Conservation (phyloP, 2,329 filamentous ascomycete genomes). For the Sordariomycetes sp. region DNA sequence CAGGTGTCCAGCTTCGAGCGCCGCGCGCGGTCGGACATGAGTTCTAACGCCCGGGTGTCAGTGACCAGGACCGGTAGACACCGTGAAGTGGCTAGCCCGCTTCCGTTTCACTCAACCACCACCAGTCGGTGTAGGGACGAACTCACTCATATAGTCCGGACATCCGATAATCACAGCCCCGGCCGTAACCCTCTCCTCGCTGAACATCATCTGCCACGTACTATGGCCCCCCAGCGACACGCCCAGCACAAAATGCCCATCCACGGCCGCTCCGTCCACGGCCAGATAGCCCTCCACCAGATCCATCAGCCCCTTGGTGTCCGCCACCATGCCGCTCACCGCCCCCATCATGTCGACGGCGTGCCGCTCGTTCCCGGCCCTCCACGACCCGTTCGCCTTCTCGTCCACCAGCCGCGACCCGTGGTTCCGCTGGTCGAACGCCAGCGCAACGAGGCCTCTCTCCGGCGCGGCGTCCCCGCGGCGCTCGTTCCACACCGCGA, state of each 20-base stretch:
- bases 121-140: background rate
- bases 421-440: conserved; percentile 92
- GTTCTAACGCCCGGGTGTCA: conserved; percentile 18
- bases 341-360: conserved; percentile 86
- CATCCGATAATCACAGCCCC: conserved; percentile 78
- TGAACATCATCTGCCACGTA: conserved; percentile 72
- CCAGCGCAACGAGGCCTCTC: conserved; percentile 62
- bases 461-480: conserved; percentile 13
- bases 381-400: conserved; percentile 68
- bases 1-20: conserved; percentile 56
- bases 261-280: conserved; percentile 22
- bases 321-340: conserved; percentile 62
- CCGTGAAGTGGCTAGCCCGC: background rate
- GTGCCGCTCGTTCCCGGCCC: conserved; percentile 66
- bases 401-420: conserved; percentile 60
- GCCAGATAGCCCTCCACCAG: conserved; percentile 62
- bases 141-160: conserved; percentile 68
- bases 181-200: conserved; percentile 67
- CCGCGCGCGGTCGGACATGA: conserved; percentile 71
- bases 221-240: conserved; percentile 82
- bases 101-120: background rate
- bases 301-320: conserved; percentile 66
- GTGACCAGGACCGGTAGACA: background rate
- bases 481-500: conserved; percentile 56
- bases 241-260: conserved; percentile 66